Evolutionary conservation across 805 yeast genomes (phyloP), one percentile per base, ranked within the genome.

Genomic region (Saccharomycopsis lassenensis): DNA sequence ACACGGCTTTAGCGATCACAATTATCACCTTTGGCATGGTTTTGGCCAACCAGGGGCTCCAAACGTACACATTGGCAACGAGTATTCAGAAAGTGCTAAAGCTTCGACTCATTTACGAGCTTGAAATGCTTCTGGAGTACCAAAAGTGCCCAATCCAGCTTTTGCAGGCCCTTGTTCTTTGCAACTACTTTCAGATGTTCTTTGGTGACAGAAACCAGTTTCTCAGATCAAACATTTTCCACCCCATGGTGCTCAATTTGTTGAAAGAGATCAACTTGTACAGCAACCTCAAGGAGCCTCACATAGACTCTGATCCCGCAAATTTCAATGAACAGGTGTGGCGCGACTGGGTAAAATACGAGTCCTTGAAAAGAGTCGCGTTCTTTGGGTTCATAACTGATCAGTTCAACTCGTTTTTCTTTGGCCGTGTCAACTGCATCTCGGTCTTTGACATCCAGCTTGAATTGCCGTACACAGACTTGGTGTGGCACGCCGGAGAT

Each of bases 341-440:
- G 75, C 41, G 47, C 6, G 56, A 61, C 17, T 70, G 74, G 75
- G 54, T 62, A 4, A 38, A 52, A 18, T 61, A 59, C 43, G 75
- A 70, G 44, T 49, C 62, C 18, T 48, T 57, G 36, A 69, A 67
- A 43, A 46, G 71, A 34, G 44, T 58, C 3, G 60, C 63, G 0
- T 63, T 55, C 33, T 59, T 63, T 38, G 62, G 59, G 8, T 62
- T 59, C 38, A 45, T 62, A 1, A 44, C 57, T 22, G 71, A 65
- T 39, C 48, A 65, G 3, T 67, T 62, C 37, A 56, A 51, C n/a
- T 55, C 62, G 1, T 54, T 58, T 23, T 49, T 63, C n/a, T 52
- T 54, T 36, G 48, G 56, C 3, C 56, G 52, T 22, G 48, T 54
- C 6, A 52, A 57, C 10, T 47, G 56, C 20, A 33, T 66, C 11